These are phyloP conservation scores for Didymella arachidicola DNA, from an alignment of 2,329 filamentous ascomycete genomes.

Conservation along the genomic window DNA sequence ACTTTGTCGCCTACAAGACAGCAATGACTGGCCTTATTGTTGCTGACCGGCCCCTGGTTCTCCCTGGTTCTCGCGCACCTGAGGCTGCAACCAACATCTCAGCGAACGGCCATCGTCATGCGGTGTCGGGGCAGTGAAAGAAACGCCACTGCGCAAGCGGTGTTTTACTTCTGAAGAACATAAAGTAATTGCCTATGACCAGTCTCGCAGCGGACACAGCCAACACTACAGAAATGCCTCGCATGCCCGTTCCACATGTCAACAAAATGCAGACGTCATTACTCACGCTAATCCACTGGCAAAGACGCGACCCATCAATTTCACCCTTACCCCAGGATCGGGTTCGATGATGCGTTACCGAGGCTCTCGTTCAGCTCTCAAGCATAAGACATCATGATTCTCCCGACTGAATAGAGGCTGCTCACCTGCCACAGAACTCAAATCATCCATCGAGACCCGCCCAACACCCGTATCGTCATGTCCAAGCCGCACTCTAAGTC, in stretches of 20 bases:
- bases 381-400: conserved; percentile 7
- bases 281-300: conserved; percentile 18
- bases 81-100: background rate
- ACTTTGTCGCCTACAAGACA: background rate
- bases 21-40: background rate
- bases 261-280: conserved; percentile 24
- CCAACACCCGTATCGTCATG: conserved; percentile 13
- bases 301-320: conserved; percentile 12
- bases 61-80: background rate
- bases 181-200: background rate
- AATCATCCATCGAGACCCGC: background rate
- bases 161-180: background rate
- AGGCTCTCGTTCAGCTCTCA: conserved; percentile 1
- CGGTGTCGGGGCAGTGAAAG: background rate
- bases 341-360: conserved; percentile 21
- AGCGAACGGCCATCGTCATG: background rate
- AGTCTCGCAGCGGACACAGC: background rate
- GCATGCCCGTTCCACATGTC: conserved; percentile 10
- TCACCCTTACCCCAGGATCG: conserved; percentile 13
- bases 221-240: background rate
- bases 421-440: background rate
- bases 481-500: conserved; percentile 37
- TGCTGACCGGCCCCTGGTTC: background rate
- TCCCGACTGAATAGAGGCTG: background rate
- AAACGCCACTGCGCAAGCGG: background rate